Evolutionary conservation across 2,329 filamentous ascomycete genomes (phyloP), one percentile per base, ranked within the genome.

Genomic region (Scedosporium minutisporum): DNA sequence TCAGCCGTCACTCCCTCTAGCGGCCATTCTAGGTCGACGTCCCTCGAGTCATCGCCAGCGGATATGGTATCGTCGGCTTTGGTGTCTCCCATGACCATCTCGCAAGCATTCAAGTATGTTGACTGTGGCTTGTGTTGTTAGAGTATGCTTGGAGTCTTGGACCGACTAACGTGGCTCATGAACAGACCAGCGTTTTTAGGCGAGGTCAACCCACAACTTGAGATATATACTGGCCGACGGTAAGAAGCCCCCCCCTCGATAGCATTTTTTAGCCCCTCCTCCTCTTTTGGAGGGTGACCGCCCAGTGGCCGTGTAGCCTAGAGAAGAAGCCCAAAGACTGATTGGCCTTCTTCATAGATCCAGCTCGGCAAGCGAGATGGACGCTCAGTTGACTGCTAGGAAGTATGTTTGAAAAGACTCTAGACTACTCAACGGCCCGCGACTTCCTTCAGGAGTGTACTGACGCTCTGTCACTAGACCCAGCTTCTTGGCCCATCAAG

Each of bases 21-120:
- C 29, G 55, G 66, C 25, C 70, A 72, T 55, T 72, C 71, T 27
- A 70, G 71, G 62, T 68, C 68, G 53, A 66, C 67, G 21, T 75
- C 74, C n/a, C 63, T 69, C 33, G 73, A 74, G 53, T 72, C 71
- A 12, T 62, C 68, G 6, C 66, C 63, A n/a, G 62, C 65, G 62
- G 61, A 42, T 16, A 55, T 55, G 61, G 23, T 62, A 27, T 48
- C 53, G 29, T 62, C 61, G 23, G 55, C 53, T 14, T 23, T 58
- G 21, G 42, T 62, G 18, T 62, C 61, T 21, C 61, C 61, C 9
- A 62, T 62, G 61, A 58, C 53, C 25, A 57, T 33, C 7, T 58
- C 61, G 42, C 61, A 42, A 27, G 18, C 41, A 18, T 48, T 58
- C 6, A 46, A 38, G 61, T 62, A 58, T 60, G 58, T 60, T n/a